Evolutionary conservation across 495 filamentous ascomycete genomes (phyloP).

Genomic region (Aspergillus sparsus): DNA sequence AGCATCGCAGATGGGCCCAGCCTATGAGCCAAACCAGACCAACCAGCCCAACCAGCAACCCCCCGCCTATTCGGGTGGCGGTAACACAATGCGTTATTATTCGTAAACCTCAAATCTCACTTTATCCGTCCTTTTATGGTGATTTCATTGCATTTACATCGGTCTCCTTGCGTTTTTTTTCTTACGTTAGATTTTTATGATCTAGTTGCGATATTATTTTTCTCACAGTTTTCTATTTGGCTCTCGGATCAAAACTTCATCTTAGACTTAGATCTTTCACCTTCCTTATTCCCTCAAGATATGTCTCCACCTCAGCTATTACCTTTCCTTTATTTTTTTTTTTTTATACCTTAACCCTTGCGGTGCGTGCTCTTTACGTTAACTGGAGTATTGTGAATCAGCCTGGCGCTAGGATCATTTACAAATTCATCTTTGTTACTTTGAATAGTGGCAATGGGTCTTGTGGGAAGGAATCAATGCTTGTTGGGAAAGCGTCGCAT

Average conservation of each 20-base stretch:
- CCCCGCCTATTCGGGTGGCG: constrained; percentile 30
- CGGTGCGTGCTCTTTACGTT: constrained; percentile 17
- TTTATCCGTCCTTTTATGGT: constrained; percentile 10
- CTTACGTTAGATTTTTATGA: constrained; percentile 2
- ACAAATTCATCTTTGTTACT: not conserved
- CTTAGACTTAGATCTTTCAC: not conserved
- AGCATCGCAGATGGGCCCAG: constrained; percentile 25
- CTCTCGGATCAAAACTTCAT: constrained; percentile 13
- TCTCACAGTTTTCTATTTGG: constrained; percentile 13
- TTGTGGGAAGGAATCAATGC: not conserved
- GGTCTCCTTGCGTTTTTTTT: constrained; percentile 9
- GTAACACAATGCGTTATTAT: constrained; percentile 21
- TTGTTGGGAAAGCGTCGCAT: constrained; percentile 5
- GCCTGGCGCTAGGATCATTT: constrained; percentile 18
- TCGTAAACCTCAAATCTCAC: not conserved
- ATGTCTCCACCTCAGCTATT: not conserved
- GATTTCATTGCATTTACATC: constrained; percentile 10
- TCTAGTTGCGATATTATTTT: constrained; percentile 12
- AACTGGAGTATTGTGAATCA: constrained; percentile 23
- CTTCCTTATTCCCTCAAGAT: too few species aligned
- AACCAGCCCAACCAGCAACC: constrained; percentile 34
- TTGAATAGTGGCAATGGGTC: constrained; percentile 7
- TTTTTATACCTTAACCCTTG: constrained; percentile 1
- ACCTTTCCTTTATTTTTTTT: constrained; percentile 11
- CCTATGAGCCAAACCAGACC: constrained; percentile 33